Percentiles rank a stretch among this genome's conserved stretches.
Evolutionary conservation across 73 alveolate genomes (phyloP).

Genomic region (Blepharisma stoltei): DNA sequence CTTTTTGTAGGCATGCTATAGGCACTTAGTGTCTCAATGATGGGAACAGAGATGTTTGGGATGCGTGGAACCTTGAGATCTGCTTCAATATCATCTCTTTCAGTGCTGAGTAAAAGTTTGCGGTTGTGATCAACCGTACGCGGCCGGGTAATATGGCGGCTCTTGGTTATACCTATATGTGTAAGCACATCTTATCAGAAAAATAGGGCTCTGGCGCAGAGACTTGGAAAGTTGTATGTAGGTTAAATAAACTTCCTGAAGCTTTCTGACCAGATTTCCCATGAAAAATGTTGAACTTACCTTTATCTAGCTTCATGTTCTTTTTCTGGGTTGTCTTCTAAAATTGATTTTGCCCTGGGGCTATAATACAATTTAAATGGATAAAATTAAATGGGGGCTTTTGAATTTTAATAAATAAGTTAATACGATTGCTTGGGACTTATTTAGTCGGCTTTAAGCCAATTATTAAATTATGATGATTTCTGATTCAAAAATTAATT

Average conservation of each 20-base stretch:
- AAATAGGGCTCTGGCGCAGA: background rate
- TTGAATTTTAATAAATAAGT: no score
- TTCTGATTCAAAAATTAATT: no score
- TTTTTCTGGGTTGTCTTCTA: no score
- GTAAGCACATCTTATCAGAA: background rate
- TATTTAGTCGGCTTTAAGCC: no score
- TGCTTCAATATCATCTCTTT: background rate
- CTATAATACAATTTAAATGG: no score
- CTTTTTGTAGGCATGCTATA: background rate
- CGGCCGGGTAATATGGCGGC: conserved; percentile 25
- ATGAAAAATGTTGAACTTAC: conserved; percentile 17
- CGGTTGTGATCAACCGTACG: conserved; percentile 6
- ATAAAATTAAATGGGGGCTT: no score
- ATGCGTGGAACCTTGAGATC: conserved; percentile 4
- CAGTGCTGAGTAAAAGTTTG: background rate
- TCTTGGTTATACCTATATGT: conserved; percentile 3
- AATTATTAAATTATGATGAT: no score
- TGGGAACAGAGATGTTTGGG: conserved; percentile 1
- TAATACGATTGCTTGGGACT: no score
- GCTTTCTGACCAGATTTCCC: background rate
- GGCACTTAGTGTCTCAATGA: background rate
- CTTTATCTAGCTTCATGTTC: background rate
- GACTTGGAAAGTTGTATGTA: background rate
- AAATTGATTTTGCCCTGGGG: no score
- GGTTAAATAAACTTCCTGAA: background rate